Evolutionary conservation across 2,329 filamentous ascomycete species (phyloP), one percentile per base, ranked within the genome.

Genomic region (Tolypocladium guangdongense): DNA sequence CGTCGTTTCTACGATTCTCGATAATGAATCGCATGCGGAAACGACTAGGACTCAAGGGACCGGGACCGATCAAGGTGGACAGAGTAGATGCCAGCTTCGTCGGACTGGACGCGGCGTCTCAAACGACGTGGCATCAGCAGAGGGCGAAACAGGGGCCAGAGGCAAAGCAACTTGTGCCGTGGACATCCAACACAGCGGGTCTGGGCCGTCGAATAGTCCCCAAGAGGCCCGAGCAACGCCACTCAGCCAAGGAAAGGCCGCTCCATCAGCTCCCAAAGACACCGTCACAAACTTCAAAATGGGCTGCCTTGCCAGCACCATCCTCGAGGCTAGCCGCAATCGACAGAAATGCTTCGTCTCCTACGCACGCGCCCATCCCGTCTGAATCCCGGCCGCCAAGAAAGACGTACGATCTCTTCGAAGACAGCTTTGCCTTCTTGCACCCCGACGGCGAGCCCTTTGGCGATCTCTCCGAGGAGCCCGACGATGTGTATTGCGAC

Each of bases 21-120:
- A 80, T 86, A 54, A 73, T 87, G 64, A 88, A 88, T 60, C 68
- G 78, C 11, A 71, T 84, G 10, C 71, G 81, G 20, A 69, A 73
- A 54, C 70, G 74, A 4, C 68, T 81, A 27, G 67, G 59, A 7
- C 33, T 46, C 24, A 46, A 20, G 35, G 52, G 27, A 6, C 38
- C 27, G 14, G 35, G 33, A 1, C 7, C 49, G 6, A 5, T 52
- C 22, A 52, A 16, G 30, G 20, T 41, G 36, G 27, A 20, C 12
- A 39, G 27, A 16, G 22, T 7, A 18, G 45, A 49, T 2, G 45
- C 51, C 8, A n/a, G 22, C 16, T 20, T 18, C 8, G 48, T n/a
- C 8, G 24, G 35, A 18, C 35, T 27, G n/a, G 51, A 49, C 11
- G 18, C 11, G 14, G 10, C 45, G 14, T n/a, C 51, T 41, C 51